Evolutionary conservation across 78 protist genomes (phyloP).

Genomic region (Dictyostelium firmibasis): DNA sequence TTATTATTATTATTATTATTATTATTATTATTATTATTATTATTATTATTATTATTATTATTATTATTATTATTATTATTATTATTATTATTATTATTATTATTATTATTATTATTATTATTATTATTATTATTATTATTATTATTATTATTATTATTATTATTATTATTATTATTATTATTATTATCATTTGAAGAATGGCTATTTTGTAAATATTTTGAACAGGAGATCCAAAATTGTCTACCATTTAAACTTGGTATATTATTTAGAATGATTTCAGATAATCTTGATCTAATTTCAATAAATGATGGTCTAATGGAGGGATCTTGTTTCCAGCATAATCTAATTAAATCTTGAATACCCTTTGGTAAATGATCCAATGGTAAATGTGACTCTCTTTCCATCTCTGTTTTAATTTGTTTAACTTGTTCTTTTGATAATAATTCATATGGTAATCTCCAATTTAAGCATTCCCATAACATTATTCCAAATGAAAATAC

Average conservation of each 20-base stretch:
- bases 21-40: neutral
- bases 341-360: constrained; percentile 16
- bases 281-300: neutral
- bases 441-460: constrained; percentile 2
- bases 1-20: neutral
- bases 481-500: constrained; percentile 18
- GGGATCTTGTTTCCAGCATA: constrained; percentile 14
- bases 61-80: neutral
- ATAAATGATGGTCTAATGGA: neutral
- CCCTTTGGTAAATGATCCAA: neutral
- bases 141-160: neutral
- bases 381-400: constrained; percentile 24
- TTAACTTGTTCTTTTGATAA: neutral
- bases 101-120: neutral
- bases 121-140: neutral
- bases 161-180: neutral
- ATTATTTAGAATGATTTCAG: neutral
- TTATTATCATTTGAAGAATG: neutral
- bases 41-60: neutral
- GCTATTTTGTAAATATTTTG: neutral
- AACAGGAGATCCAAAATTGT: neutral
- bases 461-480: neutral
- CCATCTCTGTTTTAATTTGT: neutral
- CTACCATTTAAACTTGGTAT: neutral
- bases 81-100: neutral